Evolutionary conservation across 768 basidiomycete species (phyloP).

Genomic region (Tulasnella sp.): DNA sequence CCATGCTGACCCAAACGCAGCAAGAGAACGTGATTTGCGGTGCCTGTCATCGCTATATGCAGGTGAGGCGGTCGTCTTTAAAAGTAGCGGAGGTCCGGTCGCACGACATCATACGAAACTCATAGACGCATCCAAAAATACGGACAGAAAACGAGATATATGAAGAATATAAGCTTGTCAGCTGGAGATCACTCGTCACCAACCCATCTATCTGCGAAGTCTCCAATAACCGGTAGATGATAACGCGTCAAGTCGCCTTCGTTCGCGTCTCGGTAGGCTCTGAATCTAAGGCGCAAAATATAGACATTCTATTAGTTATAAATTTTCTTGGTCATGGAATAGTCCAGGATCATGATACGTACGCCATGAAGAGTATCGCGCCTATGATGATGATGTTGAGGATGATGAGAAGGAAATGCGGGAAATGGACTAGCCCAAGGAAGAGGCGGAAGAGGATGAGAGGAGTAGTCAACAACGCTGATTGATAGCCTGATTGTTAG

Average conservation of each 20-base stretch:
- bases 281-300: conserved; percentile 28
- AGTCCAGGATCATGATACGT: conserved; percentile 23
- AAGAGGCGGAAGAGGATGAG: conserved; percentile 46
- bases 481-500: conserved; percentile 53
- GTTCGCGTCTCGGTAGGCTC: conserved; percentile 44
- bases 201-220: conserved; percentile 58
- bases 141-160: too few relatives aligned
- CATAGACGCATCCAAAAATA: too few relatives aligned
- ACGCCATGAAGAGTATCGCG: conserved; percentile 45
- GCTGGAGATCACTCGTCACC: conserved; percentile 48
- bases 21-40: too few relatives aligned
- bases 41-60: too few relatives aligned
- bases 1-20: too few relatives aligned
- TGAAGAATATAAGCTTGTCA: too few relatives aligned
- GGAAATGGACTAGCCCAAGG: conserved; percentile 41
- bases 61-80: too few relatives aligned
- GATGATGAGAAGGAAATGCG: conserved; percentile 40
- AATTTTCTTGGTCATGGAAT: background rate
- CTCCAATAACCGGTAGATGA: conserved; percentile 51
- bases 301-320: conserved; percentile 17
- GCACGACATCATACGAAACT: too few relatives aligned
- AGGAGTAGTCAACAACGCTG: conserved; percentile 57
- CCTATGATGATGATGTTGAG: conserved; percentile 37
- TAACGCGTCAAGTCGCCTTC: conserved; percentile 43
- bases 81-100: too few relatives aligned